Evolutionary conservation across 2,329 filamentous ascomycete species (phyloP).

Genomic region (Paecilomyces sp.): DNA sequence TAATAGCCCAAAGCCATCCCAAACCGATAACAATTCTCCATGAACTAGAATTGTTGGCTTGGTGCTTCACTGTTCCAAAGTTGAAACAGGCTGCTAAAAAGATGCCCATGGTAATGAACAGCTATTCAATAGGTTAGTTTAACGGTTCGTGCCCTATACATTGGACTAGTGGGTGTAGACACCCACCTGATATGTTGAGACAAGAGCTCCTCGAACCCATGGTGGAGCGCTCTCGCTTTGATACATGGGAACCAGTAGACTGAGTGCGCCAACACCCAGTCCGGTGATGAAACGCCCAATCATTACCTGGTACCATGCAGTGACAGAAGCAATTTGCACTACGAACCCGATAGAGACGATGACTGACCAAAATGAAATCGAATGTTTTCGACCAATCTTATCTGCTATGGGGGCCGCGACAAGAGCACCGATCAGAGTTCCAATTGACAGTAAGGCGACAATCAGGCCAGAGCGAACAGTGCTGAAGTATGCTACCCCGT

Average conservation of each 20-base stretch:
- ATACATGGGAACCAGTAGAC: conserved; percentile 42
- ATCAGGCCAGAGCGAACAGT: neutral
- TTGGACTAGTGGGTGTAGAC: neutral
- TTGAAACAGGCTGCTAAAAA: conserved; percentile 44
- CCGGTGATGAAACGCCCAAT: conserved; percentile 41
- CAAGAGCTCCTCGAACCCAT: conserved; percentile 42
- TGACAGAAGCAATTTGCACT: conserved; percentile 36
- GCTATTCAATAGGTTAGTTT: conserved; percentile 14
- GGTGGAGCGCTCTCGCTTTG: conserved; percentile 40
- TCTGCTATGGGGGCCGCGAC: conserved; percentile 39
- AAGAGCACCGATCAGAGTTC: conserved; percentile 36
- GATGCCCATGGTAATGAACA: conserved; percentile 44
- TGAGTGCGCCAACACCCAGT: conserved; percentile 41
- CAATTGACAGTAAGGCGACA: conserved; percentile 16
- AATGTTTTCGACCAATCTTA: conserved; percentile 37
- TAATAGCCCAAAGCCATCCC: conserved; percentile 50
- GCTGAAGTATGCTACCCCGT: neutral
- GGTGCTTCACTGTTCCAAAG: conserved; percentile 35
- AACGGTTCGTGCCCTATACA: neutral
- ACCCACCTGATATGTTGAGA: conserved; percentile 17
- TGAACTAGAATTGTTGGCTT: conserved; percentile 32
- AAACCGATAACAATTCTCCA: conserved; percentile 50
- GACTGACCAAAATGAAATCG: conserved; percentile 38
- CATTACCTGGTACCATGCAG: conserved; percentile 38
- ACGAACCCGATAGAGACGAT: conserved; percentile 40